Conservation (phyloP, 2,329 filamentous ascomycete species). For the Ambrosiella beaveri region DNA sequence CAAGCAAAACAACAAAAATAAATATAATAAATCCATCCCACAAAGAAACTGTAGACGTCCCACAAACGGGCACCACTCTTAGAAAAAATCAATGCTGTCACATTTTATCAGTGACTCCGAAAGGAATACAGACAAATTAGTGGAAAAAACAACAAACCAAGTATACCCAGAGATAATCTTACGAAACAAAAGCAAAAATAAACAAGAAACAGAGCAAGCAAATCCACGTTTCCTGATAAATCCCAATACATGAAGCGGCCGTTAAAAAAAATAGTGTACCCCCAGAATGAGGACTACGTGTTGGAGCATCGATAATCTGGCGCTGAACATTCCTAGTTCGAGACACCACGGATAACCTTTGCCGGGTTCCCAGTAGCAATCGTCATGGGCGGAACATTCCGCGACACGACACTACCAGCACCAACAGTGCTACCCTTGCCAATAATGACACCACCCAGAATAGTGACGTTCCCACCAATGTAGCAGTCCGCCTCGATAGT, state of each 20-base stretch:
- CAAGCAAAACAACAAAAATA: no score
- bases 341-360: constrained; percentile 29
- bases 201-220: not conserved
- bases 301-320: no score
- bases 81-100: no score
- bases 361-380: constrained; percentile 56
- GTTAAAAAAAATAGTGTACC: not conserved
- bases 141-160: not conserved
- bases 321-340: not conserved
- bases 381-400: constrained; percentile 52
- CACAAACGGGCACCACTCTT: no score
- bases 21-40: no score
- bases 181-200: not conserved
- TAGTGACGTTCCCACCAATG: constrained; percentile 59
- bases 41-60: no score
- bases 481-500: constrained; percentile 73
- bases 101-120: no score
- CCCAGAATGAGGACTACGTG: no score
- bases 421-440: constrained; percentile 65
- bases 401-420: constrained; percentile 72
- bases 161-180: not conserved
- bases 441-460: constrained; percentile 65
- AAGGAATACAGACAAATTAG: no score
- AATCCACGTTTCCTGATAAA: not conserved
- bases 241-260: not conserved